Percentiles rank a stretch among this genome's conserved stretches.
These are phyloP conservation scores for Nevesoporus exiguus DNA, from an alignment of 768 basidiomycete genomes.

Conservation along the genomic window DNA sequence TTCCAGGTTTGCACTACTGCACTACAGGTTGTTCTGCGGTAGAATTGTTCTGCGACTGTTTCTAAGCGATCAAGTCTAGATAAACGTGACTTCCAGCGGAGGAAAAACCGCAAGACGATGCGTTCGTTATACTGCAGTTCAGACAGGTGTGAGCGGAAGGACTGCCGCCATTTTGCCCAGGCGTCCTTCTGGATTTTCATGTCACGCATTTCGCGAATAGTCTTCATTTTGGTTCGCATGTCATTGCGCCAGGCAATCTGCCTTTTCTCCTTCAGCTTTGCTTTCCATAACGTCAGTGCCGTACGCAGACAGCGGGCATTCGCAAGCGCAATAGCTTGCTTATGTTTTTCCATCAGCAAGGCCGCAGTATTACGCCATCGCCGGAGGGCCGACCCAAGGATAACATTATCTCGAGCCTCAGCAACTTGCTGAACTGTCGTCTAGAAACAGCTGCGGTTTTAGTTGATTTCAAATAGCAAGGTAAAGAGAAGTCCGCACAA, in stretches of 20 bases:
- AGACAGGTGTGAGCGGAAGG: slow-evolving; percentile 48
- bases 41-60: slow-evolving; percentile 47
- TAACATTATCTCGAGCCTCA: slow-evolving; percentile 63
- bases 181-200: slow-evolving; percentile 49
- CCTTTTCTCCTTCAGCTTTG: slow-evolving; percentile 49
- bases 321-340: slow-evolving; percentile 43
- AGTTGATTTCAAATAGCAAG: slow-evolving; percentile 14
- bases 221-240: slow-evolving; percentile 70
- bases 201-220: slow-evolving; percentile 55
- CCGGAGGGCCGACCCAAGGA: slow-evolving; percentile 56
- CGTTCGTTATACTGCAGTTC: slow-evolving; percentile 47
- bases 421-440: slow-evolving; percentile 67
- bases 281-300: slow-evolving; percentile 51
- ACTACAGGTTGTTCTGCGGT: slow-evolving; percentile 36
- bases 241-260: slow-evolving; percentile 61
- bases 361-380: slow-evolving; percentile 53
- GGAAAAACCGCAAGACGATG: slow-evolving; percentile 42
- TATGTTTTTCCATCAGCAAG: slow-evolving; percentile 37
- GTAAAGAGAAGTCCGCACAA: slow-evolving; percentile 44
- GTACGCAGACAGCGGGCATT: slow-evolving; percentile 42
- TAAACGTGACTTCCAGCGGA: slow-evolving; percentile 52
- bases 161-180: slow-evolving; percentile 67
- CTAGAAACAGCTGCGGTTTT: slow-evolving; percentile 36
- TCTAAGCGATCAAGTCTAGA: slow-evolving; percentile 43
- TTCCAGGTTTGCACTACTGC: slow-evolving; percentile 47